A percentile compares a stretch with the other conserved stretches of the same genome.
These are phyloP conservation scores for Lactuca sativa DNA, from an alignment of 129 eudicot species.

Conservation along the genomic window DNA sequence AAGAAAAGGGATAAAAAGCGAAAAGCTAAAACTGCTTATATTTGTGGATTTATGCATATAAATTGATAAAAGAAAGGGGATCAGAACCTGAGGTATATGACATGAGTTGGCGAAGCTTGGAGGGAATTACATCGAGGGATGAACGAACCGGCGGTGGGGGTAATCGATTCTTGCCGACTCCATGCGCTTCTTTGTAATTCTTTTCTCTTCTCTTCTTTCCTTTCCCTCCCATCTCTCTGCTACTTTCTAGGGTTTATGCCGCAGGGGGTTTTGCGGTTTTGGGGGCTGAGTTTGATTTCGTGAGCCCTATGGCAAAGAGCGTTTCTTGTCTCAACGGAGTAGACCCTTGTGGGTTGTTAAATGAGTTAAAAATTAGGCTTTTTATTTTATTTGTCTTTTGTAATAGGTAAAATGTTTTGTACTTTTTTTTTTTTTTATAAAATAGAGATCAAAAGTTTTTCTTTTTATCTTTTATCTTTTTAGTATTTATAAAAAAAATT, in stretches of 20 bases:
- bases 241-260: not conserved
- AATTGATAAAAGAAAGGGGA: not conserved
- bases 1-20: not conserved
- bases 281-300: not conserved
- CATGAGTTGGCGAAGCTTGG: constrained; percentile 77
- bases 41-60: not conserved
- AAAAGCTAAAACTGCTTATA: constrained; percentile 7
- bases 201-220: constrained; percentile 88
- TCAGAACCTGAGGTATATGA: constrained; percentile 32
- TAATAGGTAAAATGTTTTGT: too few species aligned
- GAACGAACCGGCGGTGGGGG: constrained; percentile 91
- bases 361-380: too few species aligned
- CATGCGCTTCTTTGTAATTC: constrained; percentile 89
- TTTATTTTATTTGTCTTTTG: too few species aligned
- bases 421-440: too few species aligned
- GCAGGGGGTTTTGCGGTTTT: not conserved
- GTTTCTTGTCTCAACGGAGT: too few species aligned
- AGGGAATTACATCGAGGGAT: constrained; percentile 72
- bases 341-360: too few species aligned
- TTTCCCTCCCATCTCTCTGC: constrained; percentile 73
- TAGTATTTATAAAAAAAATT: too few species aligned
- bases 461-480: too few species aligned
- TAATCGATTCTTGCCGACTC: constrained; percentile 53
- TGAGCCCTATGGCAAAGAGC: not conserved
- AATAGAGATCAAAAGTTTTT: too few species aligned